Base-by-base conservation (phyloP, 495 filamentous ascomycete species). In the Penicillium angulare region DNA sequence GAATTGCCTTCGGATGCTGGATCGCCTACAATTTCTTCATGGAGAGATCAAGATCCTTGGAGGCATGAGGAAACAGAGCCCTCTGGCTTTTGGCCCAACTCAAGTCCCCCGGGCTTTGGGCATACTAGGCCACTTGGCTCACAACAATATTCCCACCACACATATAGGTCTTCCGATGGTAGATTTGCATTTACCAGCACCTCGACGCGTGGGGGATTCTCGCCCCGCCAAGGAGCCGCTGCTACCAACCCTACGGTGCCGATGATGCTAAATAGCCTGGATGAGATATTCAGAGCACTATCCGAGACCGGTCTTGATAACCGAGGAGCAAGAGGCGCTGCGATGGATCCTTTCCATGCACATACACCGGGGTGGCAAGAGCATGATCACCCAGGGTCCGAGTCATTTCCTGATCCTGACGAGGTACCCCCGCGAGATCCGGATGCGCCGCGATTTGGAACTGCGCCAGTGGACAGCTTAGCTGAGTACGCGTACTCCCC, bases 161-260 rank as follows among this genome's bases (percentile, higher is more conserved):
- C 77, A 8, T 79, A 76, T 24, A 61, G 74, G 15, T 79, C 79
- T 5, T 72, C 79, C 20, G 61, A 73, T 57, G 71, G 72, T 15
- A 64, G 64, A 7, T 69, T 74, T 43, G 64, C 59, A 6, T 69
- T 75, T 24, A 67, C 62, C n/a, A 68, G 57, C 35, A 67, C 74
- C 7, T 70, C 64, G 0, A 54, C 61, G n/a, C 61, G 60, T 7
- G 42, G 57, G 8, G 62, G 69, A 15, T 56, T 50, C 17, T 24
- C 64, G 9, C 47, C 56, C 22, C 63, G 53, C 43, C 59, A 56
- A 46, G 55, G 38, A 50, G 52, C 35, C 7, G 7, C 36, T n/a
- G n/a, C n/a, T n/a, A n/a, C 3, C 49, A 45, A n/a, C 32, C 47
- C 65, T 20, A 47, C 64, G 36, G 56, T 65, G 27, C 64, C 65